Evolutionary conservation across 2,329 filamentous ascomycete species (phyloP), one percentile per base, ranked within the genome.

Genomic region (Magnaporthiopsis rhizophila): DNA sequence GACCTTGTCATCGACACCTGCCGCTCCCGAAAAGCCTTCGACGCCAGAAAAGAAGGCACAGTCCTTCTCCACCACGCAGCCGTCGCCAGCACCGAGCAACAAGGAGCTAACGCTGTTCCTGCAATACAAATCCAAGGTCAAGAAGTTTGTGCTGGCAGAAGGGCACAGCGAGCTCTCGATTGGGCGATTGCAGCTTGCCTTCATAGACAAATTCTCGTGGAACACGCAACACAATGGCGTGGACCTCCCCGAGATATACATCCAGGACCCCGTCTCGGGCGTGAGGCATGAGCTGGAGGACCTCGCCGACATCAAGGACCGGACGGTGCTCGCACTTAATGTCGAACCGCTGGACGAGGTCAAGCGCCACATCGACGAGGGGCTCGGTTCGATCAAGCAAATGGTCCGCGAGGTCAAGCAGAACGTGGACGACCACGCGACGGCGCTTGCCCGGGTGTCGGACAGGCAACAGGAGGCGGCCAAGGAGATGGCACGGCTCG

Each of bases 131-230:
- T 95, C 90, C 70, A 95, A 95, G 74, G 93, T 98, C 70, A 98
- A 97, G 78, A 98, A 98, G 74, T 96, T 96, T 73, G 87, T 97
- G 21, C 83, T 98, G 45, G 80, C 91, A 0, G 92, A 96, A 73
- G 94, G 94, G 1, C 88, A 89, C 69, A 87, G 88, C 38, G 92
- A 94, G 67, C 81, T 99, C 13, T 94, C 91, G 3, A 89, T 97
- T 65, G 92, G 92, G 1, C 86, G 93, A 30, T 77, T 99, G 65
- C 94, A 99, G 74, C 83, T 99, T 34, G 94, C 95, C 0, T 99
- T 99, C 71, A 99, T 99, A 70, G 95, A 99, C 70, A 99, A 97
- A 74, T 99, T 99, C 73, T 95, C 94, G 0, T 99, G 96, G 93
- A 98, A 97, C 71, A 97, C 94, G 0, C 93, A 98, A 70, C 89